A percentile compares a stretch with the other conserved stretches of the same genome.
phyloP scores from a whole-genome alignment of 805 yeast genomes.

The Debaryomyces tyrocola region DNA sequence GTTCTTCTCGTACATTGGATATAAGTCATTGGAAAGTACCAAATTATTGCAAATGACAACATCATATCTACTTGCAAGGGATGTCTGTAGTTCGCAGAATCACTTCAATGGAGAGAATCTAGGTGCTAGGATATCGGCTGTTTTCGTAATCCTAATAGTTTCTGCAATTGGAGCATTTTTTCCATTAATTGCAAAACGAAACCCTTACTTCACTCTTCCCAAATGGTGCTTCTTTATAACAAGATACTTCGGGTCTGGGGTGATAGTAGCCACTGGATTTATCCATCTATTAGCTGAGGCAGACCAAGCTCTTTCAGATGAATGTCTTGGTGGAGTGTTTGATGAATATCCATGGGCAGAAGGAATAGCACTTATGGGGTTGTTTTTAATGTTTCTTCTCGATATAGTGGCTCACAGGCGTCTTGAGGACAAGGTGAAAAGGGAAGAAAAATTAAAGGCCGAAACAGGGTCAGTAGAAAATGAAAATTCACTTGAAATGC shows the following conservation, averaged over 20 bases:
- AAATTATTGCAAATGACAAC: background rate
- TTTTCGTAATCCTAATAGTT: slow-evolving; percentile 28
- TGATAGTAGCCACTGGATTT: slow-evolving; percentile 78
- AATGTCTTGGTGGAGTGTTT: slow-evolving; percentile 64
- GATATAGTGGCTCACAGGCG: slow-evolving; percentile 51
- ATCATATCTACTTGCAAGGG: background rate
- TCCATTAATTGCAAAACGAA: slow-evolving; percentile 25
- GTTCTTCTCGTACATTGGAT: too few species aligned
- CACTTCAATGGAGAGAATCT: slow-evolving; percentile 20
- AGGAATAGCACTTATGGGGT: slow-evolving; percentile 50
- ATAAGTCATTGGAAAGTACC: too few species aligned
- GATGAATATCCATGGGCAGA: slow-evolving; percentile 55
- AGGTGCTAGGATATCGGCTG: slow-evolving; percentile 27
- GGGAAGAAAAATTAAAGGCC: background rate
- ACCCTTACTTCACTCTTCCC: slow-evolving; percentile 22
- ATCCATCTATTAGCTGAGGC: slow-evolving; percentile 76
- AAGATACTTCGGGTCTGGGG: slow-evolving; percentile 82
- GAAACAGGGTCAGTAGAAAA: background rate
- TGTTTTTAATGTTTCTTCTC: slow-evolving; percentile 51
- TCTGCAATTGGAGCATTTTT: slow-evolving; percentile 34
- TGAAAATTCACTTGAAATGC: background rate
- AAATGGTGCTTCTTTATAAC: slow-evolving; percentile 43
- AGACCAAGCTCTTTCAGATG: slow-evolving; percentile 50
- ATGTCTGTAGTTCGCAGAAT: slow-evolving; percentile 8
- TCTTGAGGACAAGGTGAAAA: slow-evolving; percentile 37